Base-by-base conservation (phyloP, 768 basidiomycete species). In the Porphyrellus cyaneotinctus region DNA sequence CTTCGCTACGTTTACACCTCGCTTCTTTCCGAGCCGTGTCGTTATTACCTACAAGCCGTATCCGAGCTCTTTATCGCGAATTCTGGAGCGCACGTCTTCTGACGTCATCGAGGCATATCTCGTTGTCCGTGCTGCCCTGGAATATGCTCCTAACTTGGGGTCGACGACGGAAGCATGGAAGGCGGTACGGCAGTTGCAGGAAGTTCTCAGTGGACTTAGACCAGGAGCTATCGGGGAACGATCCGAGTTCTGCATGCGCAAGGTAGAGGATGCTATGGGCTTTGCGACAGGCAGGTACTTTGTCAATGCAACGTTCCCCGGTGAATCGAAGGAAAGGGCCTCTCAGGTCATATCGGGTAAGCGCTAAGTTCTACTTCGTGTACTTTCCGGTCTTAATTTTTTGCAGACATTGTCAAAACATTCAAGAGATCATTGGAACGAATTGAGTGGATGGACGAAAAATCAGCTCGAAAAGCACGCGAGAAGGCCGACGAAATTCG, bases 361-460 rank as follows among this genome's bases (percentile, higher is more conserved):
- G 72, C 51, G 26, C 26, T 47, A 32, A 31, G 32, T 53, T 28
- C 42, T 24, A 23, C 12, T 11, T 47, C 22, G 4, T 38, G 30
- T 20, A 57, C 12, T 18, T 42, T 13, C 42, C 22, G 24, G 5
- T 26, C 49, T 56, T 41, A 62, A 37, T 9, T 33, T 20, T 65
- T 43, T 66, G 67, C 56, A 85, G 87, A 87, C 50, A 88, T 97
- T 58, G 81, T 97, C 48, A 70, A 81, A 22, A 78, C 93, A 0
- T 98, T 98, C 76, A 85, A 93, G 65, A 70, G 70, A 17, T 90
- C 91, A 5, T 74, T 99, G 18, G 69, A 77, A 5, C 66, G 80
- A 47, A 78, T 97, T 46, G 78, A 84, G 18, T 99, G 97, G 97
- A 92, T 99, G 88, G 97, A 98, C 65, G 70, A 84, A 43, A 71